Base-by-base conservation (phyloP, 2,329 filamentous ascomycete genomes). In the Exophiala calicioides region DNA sequence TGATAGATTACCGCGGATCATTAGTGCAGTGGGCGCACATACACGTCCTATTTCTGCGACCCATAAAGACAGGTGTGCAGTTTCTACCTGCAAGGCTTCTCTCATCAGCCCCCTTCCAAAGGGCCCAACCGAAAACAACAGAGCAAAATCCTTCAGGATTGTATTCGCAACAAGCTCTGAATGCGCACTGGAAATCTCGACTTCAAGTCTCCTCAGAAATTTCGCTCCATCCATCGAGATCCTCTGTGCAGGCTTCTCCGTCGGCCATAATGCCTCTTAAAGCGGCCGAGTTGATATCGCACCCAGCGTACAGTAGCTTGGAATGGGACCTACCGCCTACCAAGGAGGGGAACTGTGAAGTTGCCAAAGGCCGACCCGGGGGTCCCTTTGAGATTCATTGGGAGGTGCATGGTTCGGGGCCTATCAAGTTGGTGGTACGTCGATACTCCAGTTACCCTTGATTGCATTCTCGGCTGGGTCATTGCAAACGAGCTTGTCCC, bases 401-500 rank as follows among this genome's bases (percentile, higher is more conserved):
- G 76, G 86, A 93, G 67, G 73, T 93, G 36, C 88, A 95, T 70
- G 88, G 89, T 45, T 70, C 77, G 52, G 88, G 88, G 3, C 79
- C 84, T 36, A 75, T 78, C 55, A 86, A 86, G 70, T 69, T 93
- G 55, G 74, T 89, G 59, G 88, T 93, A 74, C 55, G 85, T 79
- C 15, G 35, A 19, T 27, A 19, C 21, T 34, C 50, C 49, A 33
- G 36, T 47, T 41, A 30, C 21, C 41, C 19, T 2, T 45, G 8
- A 8, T 7, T 27, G 24, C 24, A 7, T 27, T 7, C 24, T 27
- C 24, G n/a, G n/a, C n/a, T n/a, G n/a, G n/a, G n/a, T n/a, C 24
- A 27, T 27, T 27, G 7, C 24, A 27, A 27, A 27, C 24, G 24
- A 29, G 34, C n/a, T n/a, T n/a, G n/a, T n/a, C n/a, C n/a, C n/a